A percentile compares a stretch with the other conserved stretches of the same genome.
phyloP scores from a whole-genome alignment of 345 rosid species.

The Linum usitatissimum region DNA sequence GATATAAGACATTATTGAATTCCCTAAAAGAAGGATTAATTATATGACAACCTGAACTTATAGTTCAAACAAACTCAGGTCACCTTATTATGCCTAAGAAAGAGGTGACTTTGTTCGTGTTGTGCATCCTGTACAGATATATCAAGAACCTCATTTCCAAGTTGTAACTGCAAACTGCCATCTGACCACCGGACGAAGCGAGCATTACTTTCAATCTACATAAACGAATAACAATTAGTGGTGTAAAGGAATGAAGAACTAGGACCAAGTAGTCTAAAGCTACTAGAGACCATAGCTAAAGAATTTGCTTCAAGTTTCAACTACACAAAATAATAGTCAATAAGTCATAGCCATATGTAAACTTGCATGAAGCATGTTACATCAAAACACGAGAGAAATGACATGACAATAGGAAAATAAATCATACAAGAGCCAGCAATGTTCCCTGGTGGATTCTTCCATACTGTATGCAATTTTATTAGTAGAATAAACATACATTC shows the following conservation, averaged over 20 bases:
- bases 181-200: constrained; percentile 99
- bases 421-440: background rate
- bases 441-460: background rate
- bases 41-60: background rate
- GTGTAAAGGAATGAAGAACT: background rate
- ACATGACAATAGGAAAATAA: background rate
- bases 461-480: background rate
- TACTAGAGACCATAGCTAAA: background rate
- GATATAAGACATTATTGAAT: background rate
- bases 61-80: constrained; percentile 13
- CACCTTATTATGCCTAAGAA: constrained; percentile 91
- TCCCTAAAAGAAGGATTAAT: background rate
- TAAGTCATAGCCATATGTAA: background rate
- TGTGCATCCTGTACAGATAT: constrained; percentile 84
- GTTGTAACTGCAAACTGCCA: constrained; percentile 86
- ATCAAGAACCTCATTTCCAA: constrained; percentile 98
- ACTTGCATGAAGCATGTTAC: background rate
- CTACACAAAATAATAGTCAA: background rate
- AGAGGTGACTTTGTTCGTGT: constrained; percentile 91
- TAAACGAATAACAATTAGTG: constrained; percentile 12
- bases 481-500: background rate
- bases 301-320: background rate
- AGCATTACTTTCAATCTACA: constrained; percentile 91
- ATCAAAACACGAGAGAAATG: background rate
- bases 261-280: background rate